phyloP scores from a whole-genome alignment of 2,329 filamentous ascomycete species.

The Gaeumannomyces tritici region DNA sequence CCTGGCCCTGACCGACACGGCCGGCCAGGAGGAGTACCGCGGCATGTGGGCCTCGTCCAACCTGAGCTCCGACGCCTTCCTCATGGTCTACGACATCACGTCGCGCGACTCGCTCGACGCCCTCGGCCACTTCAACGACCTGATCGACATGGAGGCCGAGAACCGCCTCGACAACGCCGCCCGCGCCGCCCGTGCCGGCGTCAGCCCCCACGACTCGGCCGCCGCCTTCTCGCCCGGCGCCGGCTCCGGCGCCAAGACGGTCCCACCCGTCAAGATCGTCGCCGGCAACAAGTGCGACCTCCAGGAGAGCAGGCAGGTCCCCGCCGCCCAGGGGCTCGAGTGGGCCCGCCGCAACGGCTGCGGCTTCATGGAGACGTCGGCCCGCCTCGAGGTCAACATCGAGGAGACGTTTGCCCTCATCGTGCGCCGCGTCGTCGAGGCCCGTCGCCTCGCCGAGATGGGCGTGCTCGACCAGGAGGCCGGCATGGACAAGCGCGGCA shows the following conservation, averaged over 20 bases:
- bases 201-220: slow-evolving; percentile 15
- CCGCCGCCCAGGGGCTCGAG: slow-evolving; percentile 62
- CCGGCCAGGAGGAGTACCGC: slow-evolving; percentile 84
- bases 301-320: slow-evolving; percentile 57
- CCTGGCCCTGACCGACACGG: slow-evolving; percentile 71
- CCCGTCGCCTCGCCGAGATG: slow-evolving; percentile 38
- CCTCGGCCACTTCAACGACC: slow-evolving; percentile 69
- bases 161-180: slow-evolving; percentile 53
- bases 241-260: slow-evolving; percentile 35
- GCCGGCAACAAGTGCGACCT: slow-evolving; percentile 83
- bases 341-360: slow-evolving; percentile 66
- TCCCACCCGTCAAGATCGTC: slow-evolving; percentile 71
- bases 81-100: slow-evolving; percentile 84
- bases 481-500: slow-evolving; percentile 38
- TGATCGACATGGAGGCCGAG: slow-evolving; percentile 77
- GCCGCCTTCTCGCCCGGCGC: slow-evolving; percentile 15
- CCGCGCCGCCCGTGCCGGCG: slow-evolving; percentile 34
- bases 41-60: slow-evolving; percentile 78
- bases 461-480: slow-evolving; percentile 30
- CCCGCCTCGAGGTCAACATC: slow-evolving; percentile 75
- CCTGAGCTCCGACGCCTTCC: slow-evolving; percentile 70
- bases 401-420: slow-evolving; percentile 78
- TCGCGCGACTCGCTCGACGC: slow-evolving; percentile 56
- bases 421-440: slow-evolving; percentile 51
- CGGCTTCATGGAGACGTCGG: slow-evolving; percentile 86